phyloP scores from a whole-genome alignment of 2,329 filamentous ascomycete genomes.

The Scytalidium sp. region DNA sequence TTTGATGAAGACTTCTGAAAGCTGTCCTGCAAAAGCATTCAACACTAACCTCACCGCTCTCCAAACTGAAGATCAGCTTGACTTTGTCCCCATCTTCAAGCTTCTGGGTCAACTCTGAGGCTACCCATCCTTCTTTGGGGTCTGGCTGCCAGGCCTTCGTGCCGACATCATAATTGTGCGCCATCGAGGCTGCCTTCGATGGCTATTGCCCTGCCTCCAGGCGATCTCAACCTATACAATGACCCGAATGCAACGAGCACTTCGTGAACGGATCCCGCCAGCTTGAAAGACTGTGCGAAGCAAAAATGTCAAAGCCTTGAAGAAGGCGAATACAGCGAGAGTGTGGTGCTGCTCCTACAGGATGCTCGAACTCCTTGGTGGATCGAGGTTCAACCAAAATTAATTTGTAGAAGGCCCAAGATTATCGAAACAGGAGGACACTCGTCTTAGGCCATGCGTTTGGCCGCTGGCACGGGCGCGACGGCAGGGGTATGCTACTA shows the following conservation, averaged over 20 bases:
- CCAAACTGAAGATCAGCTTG: slow-evolving; percentile 80
- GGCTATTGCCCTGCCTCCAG: slow-evolving; percentile 7
- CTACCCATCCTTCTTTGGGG: slow-evolving; percentile 92
- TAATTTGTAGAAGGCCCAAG: background rate
- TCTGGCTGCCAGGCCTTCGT: slow-evolving; percentile 99
- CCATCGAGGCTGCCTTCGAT: slow-evolving; percentile 54
- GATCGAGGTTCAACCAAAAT: background rate
- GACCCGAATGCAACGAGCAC: slow-evolving; percentile 12
- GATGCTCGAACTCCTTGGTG: background rate
- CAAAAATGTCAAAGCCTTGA: background rate
- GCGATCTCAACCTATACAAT: slow-evolving; percentile 15
- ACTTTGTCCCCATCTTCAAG: slow-evolving; percentile 81
- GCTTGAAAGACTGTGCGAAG: slow-evolving; percentile 17
- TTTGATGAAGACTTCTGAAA: too few species aligned
- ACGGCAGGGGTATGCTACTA: background rate
- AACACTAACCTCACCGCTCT: slow-evolving; percentile 82
- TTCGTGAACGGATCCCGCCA: slow-evolving; percentile 14
- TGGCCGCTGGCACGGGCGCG: background rate
- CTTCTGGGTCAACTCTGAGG: slow-evolving; percentile 90
- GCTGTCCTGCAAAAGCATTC: background rate
- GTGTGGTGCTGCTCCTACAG: background rate
- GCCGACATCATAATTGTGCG: slow-evolving; percentile 92
- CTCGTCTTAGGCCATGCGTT: background rate
- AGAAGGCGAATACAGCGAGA: background rate
- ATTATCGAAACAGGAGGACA: background rate